These are phyloP conservation scores for Pseudoperonospora humuli DNA, from an alignment of 352 stramenopile species.

Conservation along the genomic window DNA sequence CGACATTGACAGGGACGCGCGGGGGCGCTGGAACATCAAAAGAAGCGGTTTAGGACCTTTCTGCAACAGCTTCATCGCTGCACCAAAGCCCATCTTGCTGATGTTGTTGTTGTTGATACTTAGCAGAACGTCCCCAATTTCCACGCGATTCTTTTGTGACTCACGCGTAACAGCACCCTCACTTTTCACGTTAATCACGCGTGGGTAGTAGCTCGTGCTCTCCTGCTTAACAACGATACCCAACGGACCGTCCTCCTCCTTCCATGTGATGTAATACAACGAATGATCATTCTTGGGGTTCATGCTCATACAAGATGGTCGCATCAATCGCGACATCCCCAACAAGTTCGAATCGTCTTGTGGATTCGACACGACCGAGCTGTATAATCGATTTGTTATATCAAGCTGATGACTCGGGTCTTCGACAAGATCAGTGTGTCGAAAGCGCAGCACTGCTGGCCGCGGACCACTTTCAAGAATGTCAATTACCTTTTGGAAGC, in stretches of 20 bases:
- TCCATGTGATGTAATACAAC: constrained; percentile 87
- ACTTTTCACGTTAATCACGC: constrained; percentile 85
- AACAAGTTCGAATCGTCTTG: constrained; percentile 63
- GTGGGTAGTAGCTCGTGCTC: constrained; percentile 79
- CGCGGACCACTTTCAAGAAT: constrained; percentile 74
- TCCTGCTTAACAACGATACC: constrained; percentile 85
- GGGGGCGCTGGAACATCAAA: constrained; percentile 80
- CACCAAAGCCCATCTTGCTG: constrained; percentile 83
- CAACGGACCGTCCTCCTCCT: constrained; percentile 77
- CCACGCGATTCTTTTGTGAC: constrained; percentile 78
- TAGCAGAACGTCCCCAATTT: constrained; percentile 72
- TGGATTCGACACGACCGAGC: constrained; percentile 43
- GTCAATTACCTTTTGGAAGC: constrained; percentile 83
- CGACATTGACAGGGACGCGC: constrained; percentile 27
- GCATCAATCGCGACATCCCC: constrained; percentile 56
- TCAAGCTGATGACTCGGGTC: constrained; percentile 31
- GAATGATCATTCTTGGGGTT: constrained; percentile 81
- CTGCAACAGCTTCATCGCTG: constrained; percentile 80
- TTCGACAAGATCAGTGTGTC: constrained; percentile 67
- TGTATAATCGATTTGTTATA: constrained; percentile 10
- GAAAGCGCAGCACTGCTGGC: constrained; percentile 72
- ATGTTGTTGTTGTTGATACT: constrained; percentile 91
- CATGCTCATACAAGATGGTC: constrained; percentile 62
- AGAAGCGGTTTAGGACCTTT: constrained; percentile 80
- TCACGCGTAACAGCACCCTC: constrained; percentile 73